Evolutionary conservation across 2,329 filamentous ascomycete species (phyloP), one percentile per base, ranked within the genome.

Genomic region (Helotiales sp.): DNA sequence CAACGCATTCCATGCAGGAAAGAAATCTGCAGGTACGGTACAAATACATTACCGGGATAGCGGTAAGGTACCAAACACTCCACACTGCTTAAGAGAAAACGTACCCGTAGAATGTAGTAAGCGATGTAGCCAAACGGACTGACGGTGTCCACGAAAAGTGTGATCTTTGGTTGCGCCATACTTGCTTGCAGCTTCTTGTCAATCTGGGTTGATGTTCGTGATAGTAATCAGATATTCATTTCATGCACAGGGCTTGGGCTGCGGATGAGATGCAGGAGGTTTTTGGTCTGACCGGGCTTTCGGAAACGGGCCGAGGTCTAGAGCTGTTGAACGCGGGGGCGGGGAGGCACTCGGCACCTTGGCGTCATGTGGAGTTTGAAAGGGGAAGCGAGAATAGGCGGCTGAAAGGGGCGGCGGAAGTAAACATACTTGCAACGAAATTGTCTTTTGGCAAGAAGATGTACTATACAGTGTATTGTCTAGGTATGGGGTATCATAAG

Each of bases 71-170:
- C 5, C 11, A 11, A 34, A 34, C 5, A 34, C 6, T 34, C 5
- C 5, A 11, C 5, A 34, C 5, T 34, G 30, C 11, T 11, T 6
- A 34, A 11, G 6, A 34, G 30, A 34, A 20, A 20, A 76, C 83
- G 70, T 78, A 87, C 86, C 75, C 81, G 79, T 30, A 85, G 75
- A 37, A 87, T 77, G 72, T 85, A 82, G 74, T 87, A 89, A 2
- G 84, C 87, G 64, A 88, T 80, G 71, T 89, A 89, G 0, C 81
- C 85, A 75, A 89, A 89, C 0, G 87, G 87, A 67, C 82, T 85
- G 26, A 89, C 81, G 11, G 87, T 80, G 77, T 89, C 87, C 54
- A 89, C 75, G 71, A 85, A 89, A 15, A 89, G 78, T 0, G 83
- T 87, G 61, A 89, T 80, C 58, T 72, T 74, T 13, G 69, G 64